phyloP scores from a whole-genome alignment of 179 eudicot species.

The Beta lomatogona region DNA sequence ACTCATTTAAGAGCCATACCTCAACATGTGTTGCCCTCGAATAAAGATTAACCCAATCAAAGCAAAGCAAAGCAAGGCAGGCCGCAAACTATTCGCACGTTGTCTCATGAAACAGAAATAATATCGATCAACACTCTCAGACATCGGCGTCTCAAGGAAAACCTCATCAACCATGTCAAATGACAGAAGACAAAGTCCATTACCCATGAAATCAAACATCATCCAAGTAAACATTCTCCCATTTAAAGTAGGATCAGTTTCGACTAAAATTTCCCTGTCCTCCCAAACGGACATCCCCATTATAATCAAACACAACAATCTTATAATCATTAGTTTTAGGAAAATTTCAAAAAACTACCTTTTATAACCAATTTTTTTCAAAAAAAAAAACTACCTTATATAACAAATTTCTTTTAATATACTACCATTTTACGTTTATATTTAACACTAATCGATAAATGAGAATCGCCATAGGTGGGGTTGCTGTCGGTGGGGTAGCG shows the following conservation, averaged over 20 bases:
- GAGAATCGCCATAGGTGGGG: too few species aligned
- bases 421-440: too few species aligned
- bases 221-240: conserved; percentile 9
- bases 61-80: background rate
- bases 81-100: background rate
- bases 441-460: too few species aligned
- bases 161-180: conserved; percentile 6
- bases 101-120: too few species aligned
- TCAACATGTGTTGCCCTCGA: background rate
- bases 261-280: background rate
- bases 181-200: background rate
- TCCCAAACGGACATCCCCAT: background rate
- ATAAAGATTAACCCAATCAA: background rate
- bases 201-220: background rate
- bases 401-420: too few species aligned
- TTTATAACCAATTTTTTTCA: too few species aligned
- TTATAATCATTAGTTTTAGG: conserved; percentile 1
- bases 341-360: too few species aligned
- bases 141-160: conserved; percentile 4
- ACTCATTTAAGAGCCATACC: conserved; percentile 1
- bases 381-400: too few species aligned
- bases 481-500: too few species aligned
- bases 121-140: background rate
- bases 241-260: background rate
- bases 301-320: conserved; percentile 9